Conservation (phyloP, 306 rosid species). For the Begonia fuchsioides region DNA sequence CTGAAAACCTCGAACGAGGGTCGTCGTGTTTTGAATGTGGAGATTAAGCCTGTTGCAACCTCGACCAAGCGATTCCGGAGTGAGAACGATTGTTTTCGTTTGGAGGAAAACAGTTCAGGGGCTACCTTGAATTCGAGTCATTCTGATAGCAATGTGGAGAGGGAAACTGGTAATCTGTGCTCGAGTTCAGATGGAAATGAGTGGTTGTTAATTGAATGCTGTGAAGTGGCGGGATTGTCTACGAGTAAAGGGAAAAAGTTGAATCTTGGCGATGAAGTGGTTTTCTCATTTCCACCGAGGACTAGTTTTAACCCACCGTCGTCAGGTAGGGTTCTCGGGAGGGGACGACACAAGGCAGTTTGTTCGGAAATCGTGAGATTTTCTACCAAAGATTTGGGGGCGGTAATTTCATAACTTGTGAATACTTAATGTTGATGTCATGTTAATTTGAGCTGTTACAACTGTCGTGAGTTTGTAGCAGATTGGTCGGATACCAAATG, state of each 20-base stretch:
- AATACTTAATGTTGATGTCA: background rate
- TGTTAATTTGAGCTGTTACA: slow-evolving; percentile 7
- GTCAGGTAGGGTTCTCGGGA: slow-evolving; percentile 48
- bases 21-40: slow-evolving; percentile 19
- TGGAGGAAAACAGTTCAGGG: slow-evolving; percentile 6
- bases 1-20: slow-evolving; percentile 11
- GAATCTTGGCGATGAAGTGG: slow-evolving; percentile 51
- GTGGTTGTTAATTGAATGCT: slow-evolving; percentile 70
- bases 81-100: slow-evolving; percentile 3
- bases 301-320: slow-evolving; percentile 22
- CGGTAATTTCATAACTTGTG: slow-evolving; percentile 27
- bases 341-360: slow-evolving; percentile 32
- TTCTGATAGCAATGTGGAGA: slow-evolving; percentile 10
- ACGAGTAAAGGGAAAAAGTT: slow-evolving; percentile 72
- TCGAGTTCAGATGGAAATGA: slow-evolving; percentile 19
- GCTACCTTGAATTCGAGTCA: slow-evolving; percentile 10
- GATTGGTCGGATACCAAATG: slow-evolving; percentile 93
- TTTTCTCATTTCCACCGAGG: slow-evolving; percentile 46
- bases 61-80: slow-evolving; percentile 7
- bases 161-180: slow-evolving; percentile 10
- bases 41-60: slow-evolving; percentile 2
- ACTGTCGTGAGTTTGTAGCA: slow-evolving; percentile 19
- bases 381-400: slow-evolving; percentile 51
- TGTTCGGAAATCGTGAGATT: slow-evolving; percentile 83
- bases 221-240: slow-evolving; percentile 58